Evolutionary conservation across 2,329 filamentous ascomycete genomes (phyloP).

Genomic region (Emergomyces pasteurianus): DNA sequence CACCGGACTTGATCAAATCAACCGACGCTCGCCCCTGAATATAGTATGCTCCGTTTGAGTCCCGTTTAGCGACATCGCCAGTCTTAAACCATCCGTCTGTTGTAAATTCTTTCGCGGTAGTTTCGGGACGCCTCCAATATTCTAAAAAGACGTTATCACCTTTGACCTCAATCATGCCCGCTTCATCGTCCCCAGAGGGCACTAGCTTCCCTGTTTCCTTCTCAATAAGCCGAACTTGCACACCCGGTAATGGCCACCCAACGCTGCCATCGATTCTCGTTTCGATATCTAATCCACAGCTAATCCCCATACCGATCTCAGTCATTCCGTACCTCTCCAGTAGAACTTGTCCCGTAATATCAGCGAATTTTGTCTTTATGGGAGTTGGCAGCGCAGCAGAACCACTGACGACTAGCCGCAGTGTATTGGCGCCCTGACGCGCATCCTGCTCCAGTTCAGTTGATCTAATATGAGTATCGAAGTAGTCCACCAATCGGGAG

Average conservation of each 20-base stretch:
- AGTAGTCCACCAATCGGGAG: slow-evolving; percentile 37
- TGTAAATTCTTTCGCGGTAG: slow-evolving; percentile 36
- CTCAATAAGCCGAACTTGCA: slow-evolving; percentile 35
- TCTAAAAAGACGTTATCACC: slow-evolving; percentile 32
- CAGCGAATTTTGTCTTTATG: slow-evolving; percentile 29
- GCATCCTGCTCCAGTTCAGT: slow-evolving; percentile 23
- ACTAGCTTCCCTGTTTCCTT: slow-evolving; percentile 26
- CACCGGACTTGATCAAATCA: slow-evolving; percentile 45
- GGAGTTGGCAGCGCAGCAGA: slow-evolving; percentile 33
- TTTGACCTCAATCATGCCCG: slow-evolving; percentile 34
- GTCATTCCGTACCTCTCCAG: slow-evolving; percentile 41
- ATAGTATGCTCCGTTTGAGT: slow-evolving; percentile 34
- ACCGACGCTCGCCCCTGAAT: slow-evolving; percentile 42
- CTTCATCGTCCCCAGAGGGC: slow-evolving; percentile 18
- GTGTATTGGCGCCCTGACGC: slow-evolving; percentile 20
- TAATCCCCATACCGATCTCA: slow-evolving; percentile 39
- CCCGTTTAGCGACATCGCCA: slow-evolving; percentile 32
- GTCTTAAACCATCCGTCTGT: slow-evolving; percentile 40
- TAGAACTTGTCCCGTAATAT: slow-evolving; percentile 32
- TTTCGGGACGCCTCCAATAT: slow-evolving; percentile 34
- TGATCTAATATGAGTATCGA: slow-evolving; percentile 27
- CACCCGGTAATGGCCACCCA: slow-evolving; percentile 37
- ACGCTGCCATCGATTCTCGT: slow-evolving; percentile 37
- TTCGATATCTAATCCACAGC: slow-evolving; percentile 30
- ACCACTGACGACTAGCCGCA: slow-evolving; percentile 31